These are phyloP conservation scores for Fraxinus velutina DNA, from an alignment of 305 asterid species.

Conservation along the genomic window DNA sequence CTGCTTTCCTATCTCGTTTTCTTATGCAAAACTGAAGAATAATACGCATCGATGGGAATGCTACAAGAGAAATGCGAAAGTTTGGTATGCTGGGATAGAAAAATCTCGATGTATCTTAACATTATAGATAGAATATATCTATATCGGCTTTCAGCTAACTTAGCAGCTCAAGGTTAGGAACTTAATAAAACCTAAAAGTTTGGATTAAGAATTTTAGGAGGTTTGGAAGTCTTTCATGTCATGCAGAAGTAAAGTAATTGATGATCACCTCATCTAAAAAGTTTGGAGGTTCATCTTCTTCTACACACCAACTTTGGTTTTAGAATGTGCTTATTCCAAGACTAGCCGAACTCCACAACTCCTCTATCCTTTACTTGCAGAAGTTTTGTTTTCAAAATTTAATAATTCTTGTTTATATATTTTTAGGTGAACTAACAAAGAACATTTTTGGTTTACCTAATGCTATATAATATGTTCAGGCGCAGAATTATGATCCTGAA, in stretches of 20 bases:
- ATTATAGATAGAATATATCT: neutral
- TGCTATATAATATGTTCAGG: constrained; percentile 39
- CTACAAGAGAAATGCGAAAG: neutral
- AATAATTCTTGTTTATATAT: neutral
- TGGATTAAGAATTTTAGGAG: neutral
- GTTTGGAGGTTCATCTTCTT: neutral
- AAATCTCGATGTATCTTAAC: neutral
- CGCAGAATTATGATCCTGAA: constrained; percentile 79
- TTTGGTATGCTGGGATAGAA: neutral
- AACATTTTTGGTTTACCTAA: neutral
- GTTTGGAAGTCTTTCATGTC: neutral
- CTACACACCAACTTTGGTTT: neutral
- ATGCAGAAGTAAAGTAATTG: neutral
- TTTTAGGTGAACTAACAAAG: neutral
- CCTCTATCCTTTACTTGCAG: neutral
- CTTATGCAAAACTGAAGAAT: neutral
- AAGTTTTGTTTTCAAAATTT: neutral
- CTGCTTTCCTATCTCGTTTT: neutral
- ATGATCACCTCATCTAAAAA: neutral
- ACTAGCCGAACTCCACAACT: neutral
- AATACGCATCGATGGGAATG: neutral
- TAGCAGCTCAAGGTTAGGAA: neutral
- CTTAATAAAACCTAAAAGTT: neutral
- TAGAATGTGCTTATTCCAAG: neutral
- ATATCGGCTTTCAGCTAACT: neutral